Evolutionary conservation across 257 asterid genomes (phyloP), one percentile per base, ranked within the genome.

Genomic region (Solanum chiquidenum): DNA sequence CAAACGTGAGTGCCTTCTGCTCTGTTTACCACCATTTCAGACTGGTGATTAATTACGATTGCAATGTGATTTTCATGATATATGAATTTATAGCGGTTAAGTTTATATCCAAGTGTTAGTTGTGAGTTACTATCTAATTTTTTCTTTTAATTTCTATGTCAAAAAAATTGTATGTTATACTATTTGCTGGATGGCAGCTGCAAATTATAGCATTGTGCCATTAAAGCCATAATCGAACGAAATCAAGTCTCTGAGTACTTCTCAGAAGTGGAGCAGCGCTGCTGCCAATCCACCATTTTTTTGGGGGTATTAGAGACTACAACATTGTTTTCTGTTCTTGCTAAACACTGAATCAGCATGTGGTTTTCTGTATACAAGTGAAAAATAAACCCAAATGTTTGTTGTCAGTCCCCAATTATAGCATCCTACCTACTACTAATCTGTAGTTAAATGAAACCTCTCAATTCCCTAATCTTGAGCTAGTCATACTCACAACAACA

Each of bases 1-100:
- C 90, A 97, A 90, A 97, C 96, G 99, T 97, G 91, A 94, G 99
- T 88, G 74, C 87, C 77, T 90, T 60, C 33, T 31, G 88, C 55
- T 88, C 87, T 35, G 87, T 82, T 83, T 44, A 29, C 31, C 42
- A 18, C 77, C 58, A 87, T 58, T 40, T 20, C n/a, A n/a, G 77
- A 76, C 66, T 87, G 49, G 83, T 86, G 68, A 38, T 86, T 86
- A 42, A 62, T 46, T 80, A 27, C 18, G 5, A 44, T 42, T 2
- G 58, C 6, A 2, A 25, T 42, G 85, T 44, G 25, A 5, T 80
- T 46, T 27, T 46, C 68, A 37, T 80, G 68, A 49, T 20, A 29
- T 40, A 38, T 82, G 69, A 49, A 5, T 49, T 49, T 29, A 3
- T 68, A 68, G 37, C 20, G 0, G 37, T 29, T 20, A 80, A 46